phyloP scores from a whole-genome alignment of 345 rosid species.

The Stellera chamaejasme region DNA sequence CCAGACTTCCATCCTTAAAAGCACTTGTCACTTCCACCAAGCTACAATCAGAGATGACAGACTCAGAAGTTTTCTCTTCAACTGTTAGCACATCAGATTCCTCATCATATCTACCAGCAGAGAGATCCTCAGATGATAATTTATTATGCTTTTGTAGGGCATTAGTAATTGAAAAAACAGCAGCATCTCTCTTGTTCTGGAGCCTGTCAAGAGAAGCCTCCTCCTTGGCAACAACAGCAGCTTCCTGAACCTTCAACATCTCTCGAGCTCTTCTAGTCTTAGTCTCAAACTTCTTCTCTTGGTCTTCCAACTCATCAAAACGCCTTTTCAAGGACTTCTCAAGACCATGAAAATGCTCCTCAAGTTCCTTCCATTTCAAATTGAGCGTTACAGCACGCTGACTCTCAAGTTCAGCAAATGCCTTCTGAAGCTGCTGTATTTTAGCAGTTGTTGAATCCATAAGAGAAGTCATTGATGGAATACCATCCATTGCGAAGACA shows the following conservation, averaged over 20 bases:
- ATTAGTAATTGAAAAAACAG: slow-evolving; percentile 52
- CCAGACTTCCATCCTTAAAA: slow-evolving; percentile 36
- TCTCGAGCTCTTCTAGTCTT: slow-evolving; percentile 79
- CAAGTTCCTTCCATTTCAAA: slow-evolving; percentile 93
- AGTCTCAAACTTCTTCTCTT: slow-evolving; percentile 69
- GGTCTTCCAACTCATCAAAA: slow-evolving; percentile 95
- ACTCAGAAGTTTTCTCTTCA: slow-evolving; percentile 40
- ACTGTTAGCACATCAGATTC: slow-evolving; percentile 26
- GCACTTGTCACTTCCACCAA: slow-evolving; percentile 44
- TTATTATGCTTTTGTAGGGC: slow-evolving; percentile 58
- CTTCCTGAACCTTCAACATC: slow-evolving; percentile 61
- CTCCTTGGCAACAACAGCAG: slow-evolving; percentile 83
- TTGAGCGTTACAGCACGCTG: slow-evolving; percentile 84
- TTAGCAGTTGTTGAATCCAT: slow-evolving; percentile 79
- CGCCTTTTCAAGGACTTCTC: slow-evolving; percentile 97
- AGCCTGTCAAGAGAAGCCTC: slow-evolving; percentile 66
- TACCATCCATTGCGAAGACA: slow-evolving; percentile 64
- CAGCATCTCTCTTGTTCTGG: slow-evolving; percentile 87
- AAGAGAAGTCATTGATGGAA: slow-evolving; percentile 59
- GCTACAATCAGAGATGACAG: slow-evolving; percentile 35
- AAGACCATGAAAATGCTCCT: slow-evolving; percentile 97
- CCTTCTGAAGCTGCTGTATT: slow-evolving; percentile 98
- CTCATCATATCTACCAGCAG: slow-evolving; percentile 26
- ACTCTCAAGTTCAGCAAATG: slow-evolving; percentile 97
- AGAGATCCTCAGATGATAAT: slow-evolving; percentile 33